Base-by-base conservation (phyloP, 2,329 filamentous ascomycete species). In the Alternaria tenuissima region DNA sequence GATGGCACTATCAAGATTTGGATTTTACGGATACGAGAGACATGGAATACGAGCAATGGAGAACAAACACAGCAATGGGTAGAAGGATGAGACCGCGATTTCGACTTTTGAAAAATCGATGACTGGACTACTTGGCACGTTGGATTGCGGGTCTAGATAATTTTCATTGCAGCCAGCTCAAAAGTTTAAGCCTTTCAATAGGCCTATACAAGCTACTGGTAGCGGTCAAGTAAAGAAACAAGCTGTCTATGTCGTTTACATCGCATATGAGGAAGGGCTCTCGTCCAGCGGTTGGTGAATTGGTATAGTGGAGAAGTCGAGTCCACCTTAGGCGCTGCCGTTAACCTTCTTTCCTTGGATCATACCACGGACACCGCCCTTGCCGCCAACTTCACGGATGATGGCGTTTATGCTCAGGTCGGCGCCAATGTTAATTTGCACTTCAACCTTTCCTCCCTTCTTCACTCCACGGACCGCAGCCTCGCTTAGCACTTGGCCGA, bases 401-500 rank as follows among this genome's bases (percentile, higher is more conserved):
- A 94, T 91, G 68, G 97, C 85, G 51, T 91, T 92, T 63, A 97
- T 86, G 67, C 85, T 85, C 57, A 97, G 83, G 77, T 98, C 93
- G 26, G 88, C 89, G 56, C 86, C 87, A 66, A 98, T 90, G 79
- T 94, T 96, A 74, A 98, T 87, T 77, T 93, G 96, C 55, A 98
- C 89, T 85, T 99, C 95, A 67, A 99, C 88, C 85, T 97, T 97
- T 73, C 88, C 87, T 60, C 88, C 91, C 83, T 94, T 93, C 88
- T 94, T 94, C 70, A 96, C 87, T 61, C 86, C 92, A 79, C 87
- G 91, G 77, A 99, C 82, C 32, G 90, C 91, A 11, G 92, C 90
- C 84, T 99, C 95, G 62, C 93, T 94, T 61, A 99, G 87, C 30
- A 89, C 84, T 65, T 85, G 88, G 70, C 92, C 91, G 48, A 93